phyloP scores from a whole-genome alignment of 805 yeast genomes.

The Candida saitoana region DNA sequence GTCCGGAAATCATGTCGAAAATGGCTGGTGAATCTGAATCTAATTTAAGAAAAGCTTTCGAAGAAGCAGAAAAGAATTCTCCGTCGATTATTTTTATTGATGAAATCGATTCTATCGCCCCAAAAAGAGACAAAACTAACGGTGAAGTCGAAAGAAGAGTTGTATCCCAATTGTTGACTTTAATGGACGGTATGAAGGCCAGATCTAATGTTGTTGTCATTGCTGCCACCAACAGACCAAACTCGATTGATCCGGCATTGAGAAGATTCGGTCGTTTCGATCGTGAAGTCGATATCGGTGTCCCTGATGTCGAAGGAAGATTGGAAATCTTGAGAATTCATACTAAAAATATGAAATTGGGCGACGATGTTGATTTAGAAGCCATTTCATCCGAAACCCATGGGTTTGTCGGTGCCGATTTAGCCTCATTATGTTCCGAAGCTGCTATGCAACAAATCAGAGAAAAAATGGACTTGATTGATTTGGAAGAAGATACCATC shows the following conservation, averaged over 20 bases:
- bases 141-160: constrained; percentile 99
- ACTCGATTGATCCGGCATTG: constrained; percentile 87
- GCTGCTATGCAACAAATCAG: constrained; percentile 99
- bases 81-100: constrained; percentile 97
- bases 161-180: constrained; percentile 92
- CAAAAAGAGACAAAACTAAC: constrained; percentile 99
- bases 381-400: constrained; percentile 96
- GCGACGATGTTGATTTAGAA: constrained; percentile 92
- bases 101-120: constrained; percentile 98
- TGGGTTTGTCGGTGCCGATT: constrained; percentile 99
- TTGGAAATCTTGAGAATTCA: constrained; percentile 94
- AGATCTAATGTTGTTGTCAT: constrained; percentile 96
- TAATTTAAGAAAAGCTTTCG: constrained; percentile 94
- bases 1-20: constrained; percentile 99
- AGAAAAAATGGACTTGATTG: constrained; percentile 98
- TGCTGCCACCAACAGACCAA: constrained; percentile 98
- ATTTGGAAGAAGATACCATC: constrained; percentile 91
- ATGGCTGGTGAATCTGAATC: constrained; percentile 99
- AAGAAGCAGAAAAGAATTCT: constrained; percentile 98
- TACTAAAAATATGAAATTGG: constrained; percentile 97
- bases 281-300: constrained; percentile 83
- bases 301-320: constrained; percentile 98
- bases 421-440: constrained; percentile 98
- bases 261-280: constrained; percentile 96
- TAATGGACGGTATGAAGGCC: constrained; percentile 99